These are phyloP conservation scores for Tetragonia tetragonoides DNA, from an alignment of 148 eudicot species.

Conservation along the genomic window DNA sequence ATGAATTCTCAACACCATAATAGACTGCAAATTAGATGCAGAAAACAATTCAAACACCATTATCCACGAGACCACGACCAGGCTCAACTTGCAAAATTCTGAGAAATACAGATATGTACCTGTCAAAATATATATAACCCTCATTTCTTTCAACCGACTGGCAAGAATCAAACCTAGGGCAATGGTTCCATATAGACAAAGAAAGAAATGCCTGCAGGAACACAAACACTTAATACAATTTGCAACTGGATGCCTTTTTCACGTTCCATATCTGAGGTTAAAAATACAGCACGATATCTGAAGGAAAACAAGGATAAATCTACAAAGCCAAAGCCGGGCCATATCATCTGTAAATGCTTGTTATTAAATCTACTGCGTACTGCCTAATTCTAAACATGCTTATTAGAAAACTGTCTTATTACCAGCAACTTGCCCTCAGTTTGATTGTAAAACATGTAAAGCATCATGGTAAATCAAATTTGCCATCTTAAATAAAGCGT, in stretches of 20 bases:
- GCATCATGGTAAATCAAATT: not conserved
- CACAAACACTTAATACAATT: constrained; percentile 14
- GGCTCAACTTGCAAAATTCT: constrained; percentile 10
- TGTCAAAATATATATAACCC: constrained; percentile 67
- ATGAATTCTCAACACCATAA: constrained; percentile 75
- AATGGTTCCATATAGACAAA: constrained; percentile 81
- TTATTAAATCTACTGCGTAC: not conserved
- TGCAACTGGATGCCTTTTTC: not conserved
- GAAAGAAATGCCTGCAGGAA: constrained; percentile 83
- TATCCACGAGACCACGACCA: not conserved
- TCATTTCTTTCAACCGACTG: constrained; percentile 76
- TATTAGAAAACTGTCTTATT: not conserved
- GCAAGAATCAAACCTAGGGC: constrained; percentile 82
- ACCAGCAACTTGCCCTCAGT: not conserved
- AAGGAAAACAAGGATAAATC: not conserved
- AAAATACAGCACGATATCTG: not conserved
- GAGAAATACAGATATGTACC: constrained; percentile 39
- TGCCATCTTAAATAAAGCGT: not conserved
- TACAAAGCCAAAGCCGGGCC: not conserved
- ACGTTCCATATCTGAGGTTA: not conserved
- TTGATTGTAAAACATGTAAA: not conserved
- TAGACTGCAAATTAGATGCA: constrained; percentile 48
- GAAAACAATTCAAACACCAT: constrained; percentile 3
- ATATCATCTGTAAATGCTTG: not conserved
- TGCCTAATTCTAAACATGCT: not conserved